Evolutionary conservation across 2,329 filamentous ascomycete species (phyloP), one percentile per base, ranked within the genome.

Genomic region (Fusarium coicis): DNA sequence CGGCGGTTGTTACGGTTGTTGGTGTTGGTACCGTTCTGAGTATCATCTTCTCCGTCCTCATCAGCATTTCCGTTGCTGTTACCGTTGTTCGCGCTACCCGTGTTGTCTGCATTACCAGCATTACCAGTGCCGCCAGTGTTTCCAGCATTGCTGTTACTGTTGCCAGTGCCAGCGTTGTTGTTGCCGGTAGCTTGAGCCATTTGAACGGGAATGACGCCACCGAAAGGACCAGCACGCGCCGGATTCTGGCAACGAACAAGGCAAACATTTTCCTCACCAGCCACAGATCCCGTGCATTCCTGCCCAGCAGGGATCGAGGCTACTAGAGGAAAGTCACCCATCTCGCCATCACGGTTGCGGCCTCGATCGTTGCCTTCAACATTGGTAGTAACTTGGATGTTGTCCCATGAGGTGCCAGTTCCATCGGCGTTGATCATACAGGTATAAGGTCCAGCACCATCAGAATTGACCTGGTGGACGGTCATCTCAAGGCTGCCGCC

Each of bases 341-440:
- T 49, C 21, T 66, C 37, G 11, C 62, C 62, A 10, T 66, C 62
- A 1, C 64, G 64, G 64, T 66, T 66, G 2, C 64, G 64, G 28
- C 64, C 64, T 16, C 64, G 62, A 0, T 66, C 64, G 9, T 47
- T 66, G 2, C 64, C 64, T 7, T 34, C 64, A 30, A 66, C 4
- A 2, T 66, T 66, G 21, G 52, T 60, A 4, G 62, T 66, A 1
- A 66, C 64, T 0, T 18, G 52, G 5, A 66, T 66, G 7, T 66
- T 43, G 0, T 66, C 64, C 64, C 64, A 66, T 3, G 64, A 52
- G 7, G 34, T 30, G 15, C 64, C 64, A 21, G 89, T 90, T 63
- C 84, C 90, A 65, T 90, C 89, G 62, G 84, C 80, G 76, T 91
- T 90, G 78, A 92, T 90, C 85, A 89, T 89, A 83, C 90, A 91